Evolutionary conservation across 805 yeast genomes (phyloP).

Genomic region (Ogataea neopini): DNA sequence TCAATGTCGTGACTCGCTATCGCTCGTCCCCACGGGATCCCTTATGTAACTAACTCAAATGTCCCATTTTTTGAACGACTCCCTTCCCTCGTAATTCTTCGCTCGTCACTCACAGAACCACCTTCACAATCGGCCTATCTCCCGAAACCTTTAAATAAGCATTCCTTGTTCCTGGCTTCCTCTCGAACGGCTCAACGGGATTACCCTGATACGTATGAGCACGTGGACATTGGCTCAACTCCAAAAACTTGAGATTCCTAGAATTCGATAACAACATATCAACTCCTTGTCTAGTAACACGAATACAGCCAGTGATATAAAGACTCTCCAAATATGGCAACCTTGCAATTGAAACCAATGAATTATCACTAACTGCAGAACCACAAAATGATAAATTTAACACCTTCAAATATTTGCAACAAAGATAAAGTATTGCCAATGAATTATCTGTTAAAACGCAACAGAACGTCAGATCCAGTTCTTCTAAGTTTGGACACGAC

Average conservation of each 20-base stretch:
- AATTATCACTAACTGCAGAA: slow-evolving; percentile 73
- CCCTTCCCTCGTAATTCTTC: too few species aligned
- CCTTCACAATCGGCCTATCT: slow-evolving; percentile 56
- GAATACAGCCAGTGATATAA: slow-evolving; percentile 64
- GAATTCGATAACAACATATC: slow-evolving; percentile 64
- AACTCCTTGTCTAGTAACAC: slow-evolving; percentile 77
- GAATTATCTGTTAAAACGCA: slow-evolving; percentile 73
- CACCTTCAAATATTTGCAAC: slow-evolving; percentile 55
- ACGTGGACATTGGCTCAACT: slow-evolving; percentile 72
- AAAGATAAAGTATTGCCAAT: slow-evolving; percentile 62
- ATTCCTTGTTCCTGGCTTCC: slow-evolving; percentile 51
- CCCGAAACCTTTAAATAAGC: slow-evolving; percentile 55
- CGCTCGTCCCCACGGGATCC: too few species aligned
- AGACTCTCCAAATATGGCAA: slow-evolving; percentile 50
- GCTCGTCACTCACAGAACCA: slow-evolving; percentile 41
- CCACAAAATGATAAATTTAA: slow-evolving; percentile 75
- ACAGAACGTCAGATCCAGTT: slow-evolving; percentile 67
- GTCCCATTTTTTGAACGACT: too few species aligned
- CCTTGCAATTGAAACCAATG: slow-evolving; percentile 61
- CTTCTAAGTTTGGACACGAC: slow-evolving; percentile 57
- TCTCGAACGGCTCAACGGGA: slow-evolving; percentile 55
- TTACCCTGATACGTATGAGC: slow-evolving; percentile 63
- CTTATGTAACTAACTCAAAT: too few species aligned
- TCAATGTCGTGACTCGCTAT: too few species aligned
- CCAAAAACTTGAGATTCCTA: slow-evolving; percentile 50